Evolutionary conservation across 192 early-diverging fungal species (phyloP).

Genomic region (Pilaira anomala): DNA sequence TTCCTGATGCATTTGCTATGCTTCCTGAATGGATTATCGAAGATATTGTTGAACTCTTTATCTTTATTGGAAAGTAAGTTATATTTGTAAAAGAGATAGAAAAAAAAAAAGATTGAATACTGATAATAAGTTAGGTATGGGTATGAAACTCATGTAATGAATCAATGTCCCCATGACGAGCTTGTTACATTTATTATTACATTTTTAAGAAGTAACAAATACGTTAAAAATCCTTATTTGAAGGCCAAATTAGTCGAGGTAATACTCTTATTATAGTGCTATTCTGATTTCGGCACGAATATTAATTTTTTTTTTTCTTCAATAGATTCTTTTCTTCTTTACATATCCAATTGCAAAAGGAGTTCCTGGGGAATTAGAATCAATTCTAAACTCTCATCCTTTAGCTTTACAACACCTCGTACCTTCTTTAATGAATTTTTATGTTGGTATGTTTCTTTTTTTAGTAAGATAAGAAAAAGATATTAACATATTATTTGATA

Average conservation of each 20-base stretch:
- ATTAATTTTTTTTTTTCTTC: constrained; percentile 37
- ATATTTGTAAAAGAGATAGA: background rate
- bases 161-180: constrained; percentile 41
- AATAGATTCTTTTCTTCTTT: constrained; percentile 75
- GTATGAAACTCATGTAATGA: constrained; percentile 44
- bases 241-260: constrained; percentile 94
- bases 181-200: constrained; percentile 69
- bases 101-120: background rate
- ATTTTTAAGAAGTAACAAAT: constrained; percentile 73
- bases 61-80: constrained; percentile 64
- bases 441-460: constrained; percentile 65
- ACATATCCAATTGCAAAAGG: constrained; percentile 63
- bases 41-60: constrained; percentile 80
- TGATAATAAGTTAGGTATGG: constrained; percentile 32
- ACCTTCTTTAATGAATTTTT: constrained; percentile 83
- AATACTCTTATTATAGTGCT: too few species aligned
- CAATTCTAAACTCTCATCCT: constrained; percentile 68
- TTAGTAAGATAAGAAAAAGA: too few species aligned
- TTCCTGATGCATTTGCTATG: constrained; percentile 61
- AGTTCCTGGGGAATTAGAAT: constrained; percentile 59
- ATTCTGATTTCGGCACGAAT: constrained; percentile 13
- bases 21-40: constrained; percentile 93
- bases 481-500: background rate
- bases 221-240: constrained; percentile 92
- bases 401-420: constrained; percentile 74